phyloP scores from a whole-genome alignment of 805 yeast species.

The Wickerhamiella brachini region DNA sequence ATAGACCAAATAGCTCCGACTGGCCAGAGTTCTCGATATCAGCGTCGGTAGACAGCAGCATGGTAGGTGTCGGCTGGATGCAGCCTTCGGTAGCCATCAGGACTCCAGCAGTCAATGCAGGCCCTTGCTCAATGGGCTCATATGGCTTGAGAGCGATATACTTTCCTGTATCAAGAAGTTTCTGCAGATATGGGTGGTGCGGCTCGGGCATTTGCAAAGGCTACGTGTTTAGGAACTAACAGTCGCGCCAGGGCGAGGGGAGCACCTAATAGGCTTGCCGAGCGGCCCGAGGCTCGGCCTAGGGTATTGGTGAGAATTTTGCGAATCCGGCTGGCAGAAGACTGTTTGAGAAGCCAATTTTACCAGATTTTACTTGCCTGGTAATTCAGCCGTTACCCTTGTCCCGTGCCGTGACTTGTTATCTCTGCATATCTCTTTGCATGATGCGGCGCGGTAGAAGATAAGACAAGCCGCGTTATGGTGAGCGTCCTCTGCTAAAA shows the following conservation, averaged over 20 bases:
- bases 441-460: neutral
- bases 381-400: neutral
- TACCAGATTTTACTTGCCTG: neutral
- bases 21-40: constrained; percentile 9
- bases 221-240: neutral
- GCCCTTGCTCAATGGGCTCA: constrained; percentile 4
- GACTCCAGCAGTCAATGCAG: constrained; percentile 8
- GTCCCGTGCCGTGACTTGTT: neutral
- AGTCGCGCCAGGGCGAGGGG: neutral
- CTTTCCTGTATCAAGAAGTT: constrained; percentile 11
- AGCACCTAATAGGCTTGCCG: neutral
- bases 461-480: neutral
- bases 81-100: constrained; percentile 8
- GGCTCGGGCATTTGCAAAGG: neutral
- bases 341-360: too few species aligned
- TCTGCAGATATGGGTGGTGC: constrained; percentile 15
- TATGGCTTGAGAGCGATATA: constrained; percentile 12
- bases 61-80: constrained; percentile 6
- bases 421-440: neutral
- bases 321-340: too few species aligned
- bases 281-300: neutral
- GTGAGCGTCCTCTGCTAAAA: too few species aligned
- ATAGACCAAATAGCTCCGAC: constrained; percentile 43
- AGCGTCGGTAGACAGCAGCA: constrained; percentile 11
- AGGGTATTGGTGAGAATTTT: neutral